Conservation (phyloP, 345 rosid species). For the Stellera chamaejasme region DNA sequence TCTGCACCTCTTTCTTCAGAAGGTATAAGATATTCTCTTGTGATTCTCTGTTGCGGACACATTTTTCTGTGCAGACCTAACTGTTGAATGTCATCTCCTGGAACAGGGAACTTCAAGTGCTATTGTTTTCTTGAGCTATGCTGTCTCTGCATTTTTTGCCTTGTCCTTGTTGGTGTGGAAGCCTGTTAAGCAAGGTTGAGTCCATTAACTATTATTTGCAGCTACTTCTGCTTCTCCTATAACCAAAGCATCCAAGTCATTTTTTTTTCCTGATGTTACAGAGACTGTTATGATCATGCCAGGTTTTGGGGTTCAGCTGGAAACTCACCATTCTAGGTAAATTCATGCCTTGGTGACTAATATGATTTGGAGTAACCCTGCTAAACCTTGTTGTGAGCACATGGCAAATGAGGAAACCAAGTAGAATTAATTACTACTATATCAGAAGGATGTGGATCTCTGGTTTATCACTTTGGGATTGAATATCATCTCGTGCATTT, state of each 20-base stretch:
- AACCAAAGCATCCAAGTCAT: neutral
- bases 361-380: too few relatives aligned
- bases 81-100: constrained; percentile 8
- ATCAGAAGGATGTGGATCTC: neutral
- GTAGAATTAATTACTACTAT: neutral
- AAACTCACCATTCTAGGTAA: constrained; percentile 70
- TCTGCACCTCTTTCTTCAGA: constrained; percentile 26
- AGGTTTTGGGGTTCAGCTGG: constrained; percentile 74
- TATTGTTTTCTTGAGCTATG: constrained; percentile 35
- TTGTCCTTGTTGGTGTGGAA: constrained; percentile 33
- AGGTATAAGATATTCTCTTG: constrained; percentile 28
- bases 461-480: neutral
- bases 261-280: constrained; percentile 17
- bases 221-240: too few relatives aligned
- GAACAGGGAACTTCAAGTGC: constrained; percentile 39
- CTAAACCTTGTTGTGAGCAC: neutral
- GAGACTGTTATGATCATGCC: constrained; percentile 79
- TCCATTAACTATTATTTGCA: neutral
- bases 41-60: neutral
- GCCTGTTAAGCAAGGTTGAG: constrained; percentile 54
- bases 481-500: neutral
- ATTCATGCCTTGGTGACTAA: neutral
- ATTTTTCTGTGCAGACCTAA: constrained; percentile 13
- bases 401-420: neutral
- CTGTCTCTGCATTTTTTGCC: constrained; percentile 38